These are phyloP conservation scores for Saccharomycopsis synnaedendra DNA, from an alignment of 805 yeast species.

Conservation along the genomic window DNA sequence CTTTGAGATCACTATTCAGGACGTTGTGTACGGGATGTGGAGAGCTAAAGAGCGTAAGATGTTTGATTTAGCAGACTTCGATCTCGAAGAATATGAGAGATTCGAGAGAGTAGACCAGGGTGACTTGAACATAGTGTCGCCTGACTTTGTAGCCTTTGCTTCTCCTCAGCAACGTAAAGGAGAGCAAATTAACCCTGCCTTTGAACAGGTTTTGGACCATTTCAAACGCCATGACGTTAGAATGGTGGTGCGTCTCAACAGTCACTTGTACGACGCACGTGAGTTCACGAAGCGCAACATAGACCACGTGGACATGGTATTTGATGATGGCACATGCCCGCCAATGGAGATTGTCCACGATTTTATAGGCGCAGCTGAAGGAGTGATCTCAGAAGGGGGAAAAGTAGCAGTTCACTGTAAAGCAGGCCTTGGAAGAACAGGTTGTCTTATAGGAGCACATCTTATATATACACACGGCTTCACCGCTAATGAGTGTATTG, in stretches of 20 bases:
- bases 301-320: conserved; percentile 88
- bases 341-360: conserved; percentile 85
- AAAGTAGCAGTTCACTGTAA: conserved; percentile 98
- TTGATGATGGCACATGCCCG: conserved; percentile 98
- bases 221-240: conserved; percentile 67
- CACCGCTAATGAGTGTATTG: conserved; percentile 94
- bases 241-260: conserved; percentile 83
- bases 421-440: conserved; percentile 97
- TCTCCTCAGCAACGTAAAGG: conserved; percentile 67
- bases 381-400: conserved; percentile 75
- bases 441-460: conserved; percentile 96
- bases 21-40: conserved; percentile 94
- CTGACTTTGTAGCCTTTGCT: conserved; percentile 95
- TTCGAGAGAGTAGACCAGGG: conserved; percentile 96
- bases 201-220: conserved; percentile 68
- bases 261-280: conserved; percentile 75
- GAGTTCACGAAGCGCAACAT: conserved; percentile 80
- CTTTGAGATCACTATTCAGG: conserved; percentile 87
- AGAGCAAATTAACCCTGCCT: conserved; percentile 39
- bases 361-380: conserved; percentile 91
- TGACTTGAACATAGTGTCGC: conserved; percentile 83
- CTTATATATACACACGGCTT: conserved; percentile 92
- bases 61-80: conserved; percentile 72
- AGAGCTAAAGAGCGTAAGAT: conserved; percentile 89
- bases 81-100: conserved; percentile 87